These are phyloP conservation scores for Nyctanthes arbortristis DNA, from an alignment of 257 asterid species.

Conservation along the genomic window DNA sequence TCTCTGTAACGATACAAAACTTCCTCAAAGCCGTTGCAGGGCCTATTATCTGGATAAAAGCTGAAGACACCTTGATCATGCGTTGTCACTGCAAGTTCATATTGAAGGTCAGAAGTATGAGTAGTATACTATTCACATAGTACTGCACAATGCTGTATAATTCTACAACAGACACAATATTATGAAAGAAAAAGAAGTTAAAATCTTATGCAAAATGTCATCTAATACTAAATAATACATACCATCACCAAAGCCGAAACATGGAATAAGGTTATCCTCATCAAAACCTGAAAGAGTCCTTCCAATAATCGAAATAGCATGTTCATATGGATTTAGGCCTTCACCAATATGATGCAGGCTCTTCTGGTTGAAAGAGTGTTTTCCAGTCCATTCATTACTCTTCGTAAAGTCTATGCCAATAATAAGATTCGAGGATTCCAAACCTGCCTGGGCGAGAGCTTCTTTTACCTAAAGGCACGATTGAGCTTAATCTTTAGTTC, in stretches of 20 bases:
- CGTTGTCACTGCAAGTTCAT: slow-evolving; percentile 53
- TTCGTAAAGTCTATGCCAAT: slow-evolving; percentile 92
- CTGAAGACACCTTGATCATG: slow-evolving; percentile 84
- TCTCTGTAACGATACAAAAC: slow-evolving; percentile 75
- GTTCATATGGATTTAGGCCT: slow-evolving; percentile 70
- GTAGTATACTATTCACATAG: slow-evolving; percentile 35
- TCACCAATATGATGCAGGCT: slow-evolving; percentile 67
- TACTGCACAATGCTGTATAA: too few relatives aligned
- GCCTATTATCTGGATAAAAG: slow-evolving; percentile 57
- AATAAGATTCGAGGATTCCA: slow-evolving; percentile 92
- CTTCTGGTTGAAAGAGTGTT: slow-evolving; percentile 49
- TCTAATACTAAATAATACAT: background rate
- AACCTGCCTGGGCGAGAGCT: slow-evolving; percentile 75
- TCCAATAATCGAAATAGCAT: slow-evolving; percentile 85
- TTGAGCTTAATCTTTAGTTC: slow-evolving; percentile 2
- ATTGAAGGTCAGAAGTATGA: background rate
- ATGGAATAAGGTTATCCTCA: slow-evolving; percentile 88
- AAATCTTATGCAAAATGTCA: too few relatives aligned
- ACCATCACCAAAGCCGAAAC: slow-evolving; percentile 87
- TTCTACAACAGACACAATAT: too few relatives aligned
- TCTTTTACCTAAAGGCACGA: slow-evolving; percentile 50
- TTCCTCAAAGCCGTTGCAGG: slow-evolving; percentile 83
- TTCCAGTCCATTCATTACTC: slow-evolving; percentile 94
- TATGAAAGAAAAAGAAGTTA: too few relatives aligned
- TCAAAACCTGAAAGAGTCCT: slow-evolving; percentile 76